phyloP scores from a whole-genome alignment of 2,329 filamentous ascomycete species.

The Xylariomycetidae sp. region DNA sequence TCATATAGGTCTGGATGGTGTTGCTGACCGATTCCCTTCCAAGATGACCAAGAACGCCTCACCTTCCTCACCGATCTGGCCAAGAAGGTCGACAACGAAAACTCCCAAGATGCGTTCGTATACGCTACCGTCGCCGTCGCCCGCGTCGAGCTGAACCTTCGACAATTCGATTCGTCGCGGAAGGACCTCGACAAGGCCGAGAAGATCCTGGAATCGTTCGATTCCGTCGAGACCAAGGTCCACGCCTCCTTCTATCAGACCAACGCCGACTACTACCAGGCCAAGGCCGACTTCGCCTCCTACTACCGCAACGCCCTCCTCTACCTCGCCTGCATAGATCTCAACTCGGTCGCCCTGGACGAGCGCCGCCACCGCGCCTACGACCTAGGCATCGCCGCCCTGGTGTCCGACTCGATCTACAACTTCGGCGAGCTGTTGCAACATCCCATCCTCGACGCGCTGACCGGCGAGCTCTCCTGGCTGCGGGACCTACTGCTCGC shows the following conservation, averaged over 20 bases:
- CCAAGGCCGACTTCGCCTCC: conserved; percentile 85
- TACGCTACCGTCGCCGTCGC: conserved; percentile 90
- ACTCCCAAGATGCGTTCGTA: conserved; percentile 91
- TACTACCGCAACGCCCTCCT: conserved; percentile 98
- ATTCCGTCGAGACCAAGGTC: conserved; percentile 90
- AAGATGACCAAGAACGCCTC: conserved; percentile 82
- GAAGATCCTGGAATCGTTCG: conserved; percentile 81
- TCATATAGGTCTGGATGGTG: neutral
- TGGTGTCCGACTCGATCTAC: conserved; percentile 94
- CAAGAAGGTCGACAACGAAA: conserved; percentile 83
- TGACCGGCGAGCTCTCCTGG: conserved; percentile 77
- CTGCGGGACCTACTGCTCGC: conserved; percentile 92
- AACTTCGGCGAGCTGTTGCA: conserved; percentile 99
- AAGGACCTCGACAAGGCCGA: conserved; percentile 84
- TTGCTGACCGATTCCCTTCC: conserved; percentile 2
- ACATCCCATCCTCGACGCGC: conserved; percentile 87
- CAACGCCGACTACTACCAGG: conserved; percentile 92
- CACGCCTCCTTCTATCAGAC: conserved; percentile 95
- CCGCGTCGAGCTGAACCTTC: conserved; percentile 74
- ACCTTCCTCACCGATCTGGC: conserved; percentile 77
- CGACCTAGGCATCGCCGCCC: conserved; percentile 84
- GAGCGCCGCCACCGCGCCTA: conserved; percentile 83
- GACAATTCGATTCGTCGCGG: conserved; percentile 74
- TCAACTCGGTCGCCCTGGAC: conserved; percentile 63
- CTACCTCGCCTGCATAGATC: conserved; percentile 92